These are phyloP conservation scores for Cladobotryum protrusum DNA, from an alignment of 2,329 filamentous ascomycete genomes.

Conservation along the genomic window DNA sequence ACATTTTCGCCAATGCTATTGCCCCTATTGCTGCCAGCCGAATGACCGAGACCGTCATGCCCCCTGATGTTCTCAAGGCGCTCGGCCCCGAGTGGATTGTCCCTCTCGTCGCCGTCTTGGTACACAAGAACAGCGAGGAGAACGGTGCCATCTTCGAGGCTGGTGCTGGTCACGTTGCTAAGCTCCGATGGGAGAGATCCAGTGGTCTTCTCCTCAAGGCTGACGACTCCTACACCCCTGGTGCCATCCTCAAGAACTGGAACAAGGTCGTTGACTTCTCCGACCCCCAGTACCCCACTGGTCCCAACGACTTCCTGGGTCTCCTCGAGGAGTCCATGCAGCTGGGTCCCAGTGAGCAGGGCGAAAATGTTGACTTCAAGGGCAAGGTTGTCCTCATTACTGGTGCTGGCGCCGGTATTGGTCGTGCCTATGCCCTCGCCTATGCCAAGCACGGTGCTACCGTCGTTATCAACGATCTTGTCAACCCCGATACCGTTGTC, in stretches of 20 bases:
- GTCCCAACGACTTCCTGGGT: constrained; percentile 80
- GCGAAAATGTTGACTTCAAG: constrained; percentile 71
- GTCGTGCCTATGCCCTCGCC: constrained; percentile 80
- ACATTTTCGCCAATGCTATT: constrained; percentile 92
- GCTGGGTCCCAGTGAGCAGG: constrained; percentile 63
- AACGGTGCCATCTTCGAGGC: constrained; percentile 89
- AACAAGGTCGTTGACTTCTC: constrained; percentile 81
- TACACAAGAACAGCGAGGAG: constrained; percentile 78
- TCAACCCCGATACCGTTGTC: constrained; percentile 84
- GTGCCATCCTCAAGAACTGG: constrained; percentile 86
- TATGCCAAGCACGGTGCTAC: constrained; percentile 80
- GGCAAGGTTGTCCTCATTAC: constrained; percentile 84
- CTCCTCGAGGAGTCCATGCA: constrained; percentile 80
- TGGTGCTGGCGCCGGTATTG: constrained; percentile 83
- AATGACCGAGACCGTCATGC: constrained; percentile 95
- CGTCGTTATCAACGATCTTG: constrained; percentile 93
- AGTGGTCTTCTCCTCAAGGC: constrained; percentile 84
- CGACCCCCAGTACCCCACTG: constrained; percentile 69
- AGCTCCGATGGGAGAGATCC: constrained; percentile 91
- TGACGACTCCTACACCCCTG: constrained; percentile 80
- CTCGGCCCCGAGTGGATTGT: constrained; percentile 94
- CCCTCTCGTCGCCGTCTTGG: constrained; percentile 80
- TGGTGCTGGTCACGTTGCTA: constrained; percentile 86
- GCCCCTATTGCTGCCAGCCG: constrained; percentile 92
- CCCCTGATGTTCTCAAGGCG: constrained; percentile 79